Conservation (phyloP, 371 early-diverging fungal species). For the Haplosporangium sp. region DNA sequence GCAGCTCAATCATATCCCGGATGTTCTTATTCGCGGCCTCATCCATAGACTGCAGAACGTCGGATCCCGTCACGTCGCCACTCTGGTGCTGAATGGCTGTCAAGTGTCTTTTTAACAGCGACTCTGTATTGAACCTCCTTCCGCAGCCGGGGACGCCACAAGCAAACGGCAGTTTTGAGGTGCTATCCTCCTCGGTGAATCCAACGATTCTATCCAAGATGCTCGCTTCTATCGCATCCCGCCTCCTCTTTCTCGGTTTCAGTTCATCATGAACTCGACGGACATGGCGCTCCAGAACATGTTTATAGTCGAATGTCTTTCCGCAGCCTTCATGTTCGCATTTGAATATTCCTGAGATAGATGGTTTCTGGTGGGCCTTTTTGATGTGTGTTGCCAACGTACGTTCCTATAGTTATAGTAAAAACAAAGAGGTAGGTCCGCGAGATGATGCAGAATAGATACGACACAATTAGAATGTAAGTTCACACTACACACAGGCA, state of each 20-base stretch:
- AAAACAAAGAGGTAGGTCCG: neutral
- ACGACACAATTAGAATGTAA: too few species aligned
- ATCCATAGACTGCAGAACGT: slow-evolving; percentile 12
- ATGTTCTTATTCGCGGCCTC: slow-evolving; percentile 25
- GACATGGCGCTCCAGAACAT: slow-evolving; percentile 63
- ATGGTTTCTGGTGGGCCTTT: slow-evolving; percentile 56
- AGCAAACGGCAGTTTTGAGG: slow-evolving; percentile 14
- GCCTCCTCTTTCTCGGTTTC: slow-evolving; percentile 19
- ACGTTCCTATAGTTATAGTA: slow-evolving; percentile 18
- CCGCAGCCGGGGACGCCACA: slow-evolving; percentile 29
- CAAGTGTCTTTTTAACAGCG: slow-evolving; percentile 47
- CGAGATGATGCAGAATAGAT: too few species aligned
- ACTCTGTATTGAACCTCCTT: slow-evolving; percentile 32
- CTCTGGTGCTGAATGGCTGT: slow-evolving; percentile 40
- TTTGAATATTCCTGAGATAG: slow-evolving; percentile 38
- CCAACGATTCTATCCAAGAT: slow-evolving; percentile 27
- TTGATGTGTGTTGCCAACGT: slow-evolving; percentile 55
- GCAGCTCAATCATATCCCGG: slow-evolving; percentile 26
- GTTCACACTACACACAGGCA: too few species aligned
- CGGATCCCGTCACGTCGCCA: slow-evolving; percentile 14
- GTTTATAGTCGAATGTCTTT: slow-evolving; percentile 66
- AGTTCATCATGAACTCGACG: slow-evolving; percentile 49
- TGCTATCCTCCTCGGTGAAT: slow-evolving; percentile 18
- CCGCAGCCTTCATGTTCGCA: slow-evolving; percentile 62
- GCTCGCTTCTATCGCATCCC: slow-evolving; percentile 15